A percentile compares a stretch with the other conserved stretches of the same genome.
Evolutionary conservation across 176 grass and related monocot species (phyloP).

Genomic region (Carex parvula): DNA sequence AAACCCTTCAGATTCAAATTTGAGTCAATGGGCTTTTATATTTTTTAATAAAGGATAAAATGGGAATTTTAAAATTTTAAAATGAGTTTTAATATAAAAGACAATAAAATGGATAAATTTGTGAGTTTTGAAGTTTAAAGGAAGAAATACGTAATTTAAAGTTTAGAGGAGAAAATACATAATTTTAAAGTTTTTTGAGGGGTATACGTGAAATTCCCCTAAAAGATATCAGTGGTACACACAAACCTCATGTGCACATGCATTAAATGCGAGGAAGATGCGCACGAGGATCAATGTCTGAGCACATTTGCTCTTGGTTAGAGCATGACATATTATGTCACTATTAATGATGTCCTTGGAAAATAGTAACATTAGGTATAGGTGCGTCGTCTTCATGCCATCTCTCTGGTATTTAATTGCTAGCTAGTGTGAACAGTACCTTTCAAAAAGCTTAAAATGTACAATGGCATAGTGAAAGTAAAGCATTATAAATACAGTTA

Average conservation of each 20-base stretch:
- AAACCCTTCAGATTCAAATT: no score
- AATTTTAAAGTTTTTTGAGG: no score
- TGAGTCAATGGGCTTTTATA: no score
- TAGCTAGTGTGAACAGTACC: background rate
- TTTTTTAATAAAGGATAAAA: no score
- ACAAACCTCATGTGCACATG: background rate
- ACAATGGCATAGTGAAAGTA: background rate
- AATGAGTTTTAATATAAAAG: no score
- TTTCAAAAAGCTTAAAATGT: background rate
- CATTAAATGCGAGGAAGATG: conserved; percentile 27
- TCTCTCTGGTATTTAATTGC: conserved; percentile 5
- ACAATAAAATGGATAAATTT: no score
- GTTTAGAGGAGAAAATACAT: no score
- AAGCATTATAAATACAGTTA: no score
- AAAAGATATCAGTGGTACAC: background rate
- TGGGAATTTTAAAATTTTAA: no score
- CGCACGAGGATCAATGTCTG: conserved; percentile 31
- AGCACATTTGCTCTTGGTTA: conserved; percentile 20
- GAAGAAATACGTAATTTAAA: no score
- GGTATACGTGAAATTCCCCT: no score
- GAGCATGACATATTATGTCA: conserved; percentile 13
- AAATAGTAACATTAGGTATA: conserved; percentile 18
- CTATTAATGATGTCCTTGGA: conserved; percentile 14
- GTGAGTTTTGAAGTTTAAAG: no score
- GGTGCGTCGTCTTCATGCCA: background rate